Conservation (phyloP, 108 stramenopile genomes). For the Pseudonitzschia pungens region DNA sequence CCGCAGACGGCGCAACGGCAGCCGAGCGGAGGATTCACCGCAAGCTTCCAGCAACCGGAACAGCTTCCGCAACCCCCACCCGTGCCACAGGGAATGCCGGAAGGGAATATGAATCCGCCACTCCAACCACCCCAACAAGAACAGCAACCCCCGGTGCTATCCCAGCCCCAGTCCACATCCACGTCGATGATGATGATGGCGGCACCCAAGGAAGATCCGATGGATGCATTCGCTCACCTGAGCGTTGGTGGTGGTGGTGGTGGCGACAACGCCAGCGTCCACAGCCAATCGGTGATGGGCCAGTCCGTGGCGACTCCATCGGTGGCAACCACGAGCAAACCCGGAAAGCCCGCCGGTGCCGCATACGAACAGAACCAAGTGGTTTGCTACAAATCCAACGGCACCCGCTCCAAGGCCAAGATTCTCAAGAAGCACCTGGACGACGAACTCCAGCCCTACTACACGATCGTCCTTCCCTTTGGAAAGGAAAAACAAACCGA, state of each 20-base stretch:
- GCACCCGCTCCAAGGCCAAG: conserved; percentile 29
- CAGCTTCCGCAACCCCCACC: not conserved
- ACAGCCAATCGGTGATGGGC: not conserved
- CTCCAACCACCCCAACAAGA: not conserved
- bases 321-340: not conserved
- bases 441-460: conserved; percentile 64
- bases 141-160: conserved; percentile 18
- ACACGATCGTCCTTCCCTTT: conserved; percentile 50
- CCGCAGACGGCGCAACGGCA: not conserved
- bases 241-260: conserved; percentile 18
- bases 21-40: not conserved
- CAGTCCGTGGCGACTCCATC: not conserved
- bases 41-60: conserved; percentile 7
- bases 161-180: not conserved
- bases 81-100: conserved; percentile 17
- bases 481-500: conserved; percentile 79
- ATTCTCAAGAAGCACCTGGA: conserved; percentile 67
- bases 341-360: not conserved
- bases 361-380: conserved; percentile 19
- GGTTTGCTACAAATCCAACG: conserved; percentile 50
- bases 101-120: no score
- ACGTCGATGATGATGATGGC: not conserved
- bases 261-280: not conserved
- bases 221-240: conserved; percentile 44
- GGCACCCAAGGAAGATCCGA: conserved; percentile 27